Evolutionary conservation across 139 green algal species (phyloP).

Genomic region (Coelastrella sp.): DNA sequence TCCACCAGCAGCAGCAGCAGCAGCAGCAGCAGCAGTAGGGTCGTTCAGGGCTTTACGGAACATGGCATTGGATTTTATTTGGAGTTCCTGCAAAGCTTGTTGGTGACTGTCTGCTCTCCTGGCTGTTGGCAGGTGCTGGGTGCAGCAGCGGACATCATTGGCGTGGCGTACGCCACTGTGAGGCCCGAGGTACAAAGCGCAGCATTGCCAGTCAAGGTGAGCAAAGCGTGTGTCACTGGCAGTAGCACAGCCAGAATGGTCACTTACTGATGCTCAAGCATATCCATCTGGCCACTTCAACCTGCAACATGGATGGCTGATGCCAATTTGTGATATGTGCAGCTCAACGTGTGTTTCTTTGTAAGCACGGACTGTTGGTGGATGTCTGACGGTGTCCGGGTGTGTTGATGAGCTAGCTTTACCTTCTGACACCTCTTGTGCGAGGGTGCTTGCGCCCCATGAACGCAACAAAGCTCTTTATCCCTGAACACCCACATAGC

Average conservation of each 20-base stretch:
- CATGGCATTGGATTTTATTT: neutral
- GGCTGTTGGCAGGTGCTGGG: conserved; percentile 62
- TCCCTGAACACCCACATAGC: neutral
- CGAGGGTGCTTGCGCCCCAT: neutral
- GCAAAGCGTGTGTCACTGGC: neutral
- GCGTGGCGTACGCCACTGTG: conserved; percentile 57
- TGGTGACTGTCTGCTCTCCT: neutral
- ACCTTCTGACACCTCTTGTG: conserved; percentile 41
- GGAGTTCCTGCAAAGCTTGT: neutral
- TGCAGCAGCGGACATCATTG: conserved; percentile 56
- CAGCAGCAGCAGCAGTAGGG: neutral
- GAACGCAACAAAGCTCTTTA: conserved; percentile 16
- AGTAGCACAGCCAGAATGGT: too few species aligned
- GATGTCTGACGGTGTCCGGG: neutral
- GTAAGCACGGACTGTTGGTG: too few species aligned
- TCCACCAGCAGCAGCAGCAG: too few species aligned
- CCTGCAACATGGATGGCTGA: too few species aligned
- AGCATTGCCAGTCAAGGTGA: conserved; percentile 66
- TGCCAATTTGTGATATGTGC: neutral
- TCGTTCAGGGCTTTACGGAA: neutral
- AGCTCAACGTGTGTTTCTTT: neutral
- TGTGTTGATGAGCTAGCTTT: conserved; percentile 5
- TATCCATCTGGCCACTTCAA: neutral
- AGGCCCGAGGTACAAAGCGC: conserved; percentile 70
- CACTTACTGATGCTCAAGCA: neutral